Evolutionary conservation across 345 rosid species (phyloP).

Genomic region (Eutrema japonicum): DNA sequence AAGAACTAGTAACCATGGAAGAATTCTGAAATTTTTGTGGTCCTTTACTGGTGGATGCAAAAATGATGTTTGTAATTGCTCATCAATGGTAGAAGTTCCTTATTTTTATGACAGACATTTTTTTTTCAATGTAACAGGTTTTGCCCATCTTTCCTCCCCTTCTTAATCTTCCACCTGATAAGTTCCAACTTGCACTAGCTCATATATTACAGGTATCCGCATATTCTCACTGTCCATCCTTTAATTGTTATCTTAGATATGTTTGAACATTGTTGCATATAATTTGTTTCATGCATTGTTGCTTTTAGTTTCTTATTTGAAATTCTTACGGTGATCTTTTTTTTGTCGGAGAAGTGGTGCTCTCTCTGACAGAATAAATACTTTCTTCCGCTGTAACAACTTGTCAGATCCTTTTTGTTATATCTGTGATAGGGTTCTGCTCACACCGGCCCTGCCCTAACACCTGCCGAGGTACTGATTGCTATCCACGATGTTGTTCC

Average conservation of each 20-base stretch:
- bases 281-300: slow-evolving; percentile 6
- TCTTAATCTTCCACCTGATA: slow-evolving; percentile 84
- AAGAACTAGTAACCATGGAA: slow-evolving; percentile 23
- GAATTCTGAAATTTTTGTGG: slow-evolving; percentile 16
- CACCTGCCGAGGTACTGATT: slow-evolving; percentile 95
- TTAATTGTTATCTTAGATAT: slow-evolving; percentile 18
- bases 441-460: slow-evolving; percentile 97
- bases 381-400: slow-evolving; percentile 26
- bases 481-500: slow-evolving; percentile 92
- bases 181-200: slow-evolving; percentile 95
- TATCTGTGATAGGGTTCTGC: slow-evolving; percentile 85
- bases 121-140: slow-evolving; percentile 56
- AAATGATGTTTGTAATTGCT: slow-evolving; percentile 12
- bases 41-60: slow-evolving; percentile 20
- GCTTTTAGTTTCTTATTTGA: not conserved
- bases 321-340: slow-evolving; percentile 7
- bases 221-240: slow-evolving; percentile 28
- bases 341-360: slow-evolving; percentile 18
- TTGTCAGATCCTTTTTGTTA: slow-evolving; percentile 22
- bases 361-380: slow-evolving; percentile 1
- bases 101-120: slow-evolving; percentile 11
- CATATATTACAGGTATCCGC: slow-evolving; percentile 84
- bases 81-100: slow-evolving; percentile 16
- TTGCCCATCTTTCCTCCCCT: slow-evolving; percentile 93
- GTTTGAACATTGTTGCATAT: slow-evolving; percentile 9